These are phyloP conservation scores for Pythium plurisporium DNA, from an alignment of 352 stramenopile genomes.

Conservation along the genomic window DNA sequence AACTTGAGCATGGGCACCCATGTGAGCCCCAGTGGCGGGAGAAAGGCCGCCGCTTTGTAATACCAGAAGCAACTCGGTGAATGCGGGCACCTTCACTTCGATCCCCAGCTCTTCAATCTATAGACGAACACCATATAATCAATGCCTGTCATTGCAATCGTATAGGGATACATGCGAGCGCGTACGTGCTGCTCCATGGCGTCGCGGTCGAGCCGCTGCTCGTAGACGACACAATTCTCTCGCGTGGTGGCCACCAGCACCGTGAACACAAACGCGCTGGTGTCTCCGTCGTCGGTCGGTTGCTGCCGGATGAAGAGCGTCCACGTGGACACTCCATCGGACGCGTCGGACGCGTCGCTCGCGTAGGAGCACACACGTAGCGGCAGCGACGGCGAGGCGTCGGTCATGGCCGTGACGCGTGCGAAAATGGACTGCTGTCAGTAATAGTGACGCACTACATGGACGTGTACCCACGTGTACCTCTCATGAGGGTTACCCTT, in stretches of 20 bases:
- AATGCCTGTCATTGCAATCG: neutral
- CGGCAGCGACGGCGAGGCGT: too few species aligned
- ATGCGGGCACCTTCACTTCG: constrained; percentile 33
- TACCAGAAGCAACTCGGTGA: constrained; percentile 37
- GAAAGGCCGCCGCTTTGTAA: too few species aligned
- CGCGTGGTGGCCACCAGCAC: constrained; percentile 17
- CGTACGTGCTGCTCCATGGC: constrained; percentile 36
- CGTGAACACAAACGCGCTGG: constrained; percentile 30
- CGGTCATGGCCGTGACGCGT: neutral
- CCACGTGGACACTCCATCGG: constrained; percentile 19
- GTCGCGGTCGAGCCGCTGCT: constrained; percentile 26
- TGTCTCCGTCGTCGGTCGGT: neutral
- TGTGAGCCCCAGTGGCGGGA: too few species aligned
- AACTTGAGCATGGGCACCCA: neutral
- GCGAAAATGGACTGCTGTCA: neutral
- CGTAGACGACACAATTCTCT: constrained; percentile 24
- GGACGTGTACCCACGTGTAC: constrained; percentile 8
- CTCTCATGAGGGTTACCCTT: neutral
- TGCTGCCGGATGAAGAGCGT: constrained; percentile 39
- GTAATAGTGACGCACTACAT: neutral
- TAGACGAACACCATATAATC: neutral
- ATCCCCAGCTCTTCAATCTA: constrained; percentile 60
- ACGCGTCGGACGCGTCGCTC: constrained; percentile 5
- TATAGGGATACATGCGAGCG: neutral
- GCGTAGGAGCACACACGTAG: constrained; percentile 32